phyloP scores from a whole-genome alignment of 306 rosid species.

The Sophora flavescens region DNA sequence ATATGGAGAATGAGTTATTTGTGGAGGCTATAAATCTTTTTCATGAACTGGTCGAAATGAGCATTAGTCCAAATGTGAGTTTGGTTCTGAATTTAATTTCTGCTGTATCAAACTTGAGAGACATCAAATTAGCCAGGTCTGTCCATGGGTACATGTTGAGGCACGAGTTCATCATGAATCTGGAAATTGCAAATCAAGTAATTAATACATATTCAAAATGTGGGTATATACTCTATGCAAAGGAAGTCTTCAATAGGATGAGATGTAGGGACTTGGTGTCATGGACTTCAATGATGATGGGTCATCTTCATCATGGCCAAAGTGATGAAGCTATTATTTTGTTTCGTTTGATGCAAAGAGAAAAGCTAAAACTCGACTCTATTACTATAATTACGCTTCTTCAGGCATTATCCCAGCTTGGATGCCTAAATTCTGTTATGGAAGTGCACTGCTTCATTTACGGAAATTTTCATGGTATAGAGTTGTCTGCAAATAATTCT shows the following conservation, averaged over 20 bases:
- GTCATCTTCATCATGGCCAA: slow-evolving; percentile 50
- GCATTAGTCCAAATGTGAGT: slow-evolving; percentile 49
- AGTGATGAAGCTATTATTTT: slow-evolving; percentile 52
- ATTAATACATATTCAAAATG: slow-evolving; percentile 54
- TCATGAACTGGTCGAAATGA: slow-evolving; percentile 44
- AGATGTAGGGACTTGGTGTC: slow-evolving; percentile 56
- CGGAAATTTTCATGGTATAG: slow-evolving; percentile 46
- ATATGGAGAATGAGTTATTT: slow-evolving; percentile 45
- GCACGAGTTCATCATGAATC: slow-evolving; percentile 35
- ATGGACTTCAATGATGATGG: slow-evolving; percentile 66
- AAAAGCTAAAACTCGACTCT: slow-evolving; percentile 44
- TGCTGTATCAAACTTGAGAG: slow-evolving; percentile 52
- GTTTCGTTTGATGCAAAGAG: slow-evolving; percentile 58
- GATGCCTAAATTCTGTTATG: slow-evolving; percentile 50
- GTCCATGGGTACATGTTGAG: slow-evolving; percentile 56
- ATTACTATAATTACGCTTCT: slow-evolving; percentile 52
- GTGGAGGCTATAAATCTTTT: slow-evolving; percentile 47
- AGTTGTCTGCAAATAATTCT: slow-evolving; percentile 51
- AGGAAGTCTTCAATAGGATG: slow-evolving; percentile 46
- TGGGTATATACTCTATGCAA: slow-evolving; percentile 47
- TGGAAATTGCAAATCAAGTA: slow-evolving; percentile 57
- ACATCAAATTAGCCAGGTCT: slow-evolving; percentile 47
- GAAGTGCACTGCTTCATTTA: slow-evolving; percentile 59
- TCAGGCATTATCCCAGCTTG: slow-evolving; percentile 60
- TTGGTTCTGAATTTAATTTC: slow-evolving; percentile 58